phyloP scores from a whole-genome alignment of 768 basidiomycete species.

The Pisolithus tinctorius region DNA sequence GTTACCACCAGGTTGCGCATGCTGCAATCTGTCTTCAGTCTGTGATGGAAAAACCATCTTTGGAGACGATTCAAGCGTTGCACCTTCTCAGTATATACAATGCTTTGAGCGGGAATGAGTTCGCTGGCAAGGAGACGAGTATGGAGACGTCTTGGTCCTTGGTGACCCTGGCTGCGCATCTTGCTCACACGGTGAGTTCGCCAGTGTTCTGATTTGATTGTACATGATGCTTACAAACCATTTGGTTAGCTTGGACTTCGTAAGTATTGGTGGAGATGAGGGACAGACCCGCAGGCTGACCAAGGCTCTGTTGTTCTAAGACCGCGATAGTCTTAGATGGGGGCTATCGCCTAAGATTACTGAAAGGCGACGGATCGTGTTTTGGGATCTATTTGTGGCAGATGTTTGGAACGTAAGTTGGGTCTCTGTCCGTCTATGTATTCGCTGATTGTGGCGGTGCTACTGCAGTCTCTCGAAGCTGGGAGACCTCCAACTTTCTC shows the following conservation, averaged over 20 bases:
- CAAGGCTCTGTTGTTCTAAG: conserved; percentile 18
- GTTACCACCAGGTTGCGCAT: conserved; percentile 58
- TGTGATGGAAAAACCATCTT: conserved; percentile 62
- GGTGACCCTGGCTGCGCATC: conserved; percentile 56
- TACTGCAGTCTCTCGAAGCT: conserved; percentile 52
- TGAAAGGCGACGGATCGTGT: conserved; percentile 57
- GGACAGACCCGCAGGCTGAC: conserved; percentile 5
- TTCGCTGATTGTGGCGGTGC: conserved; percentile 6
- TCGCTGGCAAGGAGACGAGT: conserved; percentile 49
- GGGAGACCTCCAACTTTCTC: conserved; percentile 68
- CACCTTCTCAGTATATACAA: conserved; percentile 66
- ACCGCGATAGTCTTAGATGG: conserved; percentile 64
- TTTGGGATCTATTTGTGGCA: conserved; percentile 74
- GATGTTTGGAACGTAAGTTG: conserved; percentile 55
- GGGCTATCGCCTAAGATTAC: conserved; percentile 53
- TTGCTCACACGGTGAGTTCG: conserved; percentile 54
- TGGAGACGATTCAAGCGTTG: conserved; percentile 64
- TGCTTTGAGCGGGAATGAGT: conserved; percentile 60
- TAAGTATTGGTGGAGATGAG: conserved; percentile 31
- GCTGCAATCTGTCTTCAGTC: conserved; percentile 63
- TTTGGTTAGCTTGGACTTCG: conserved; percentile 57
- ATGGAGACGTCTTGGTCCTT: conserved; percentile 71
- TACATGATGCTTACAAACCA: conserved; percentile 9
- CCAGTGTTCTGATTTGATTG: not conserved
- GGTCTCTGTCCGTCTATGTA: not conserved